Conservation (phyloP, 2,329 filamentous ascomycete genomes). For the Pyrenochaeta sp. region DNA sequence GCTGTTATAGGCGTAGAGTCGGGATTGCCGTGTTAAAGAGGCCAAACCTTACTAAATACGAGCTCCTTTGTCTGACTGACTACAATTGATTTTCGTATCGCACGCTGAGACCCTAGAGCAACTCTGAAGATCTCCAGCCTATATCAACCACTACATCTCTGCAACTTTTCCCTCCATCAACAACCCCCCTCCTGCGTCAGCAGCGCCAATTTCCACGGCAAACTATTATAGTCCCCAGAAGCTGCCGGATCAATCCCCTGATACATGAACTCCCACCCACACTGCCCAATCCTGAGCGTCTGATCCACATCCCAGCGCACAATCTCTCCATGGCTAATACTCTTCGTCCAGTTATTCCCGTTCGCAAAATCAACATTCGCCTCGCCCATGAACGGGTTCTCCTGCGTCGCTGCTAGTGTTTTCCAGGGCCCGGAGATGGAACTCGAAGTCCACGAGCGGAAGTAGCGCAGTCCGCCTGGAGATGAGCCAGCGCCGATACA, state of each 20-base stretch:
- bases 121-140: not conserved
- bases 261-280: slow-evolving; percentile 49
- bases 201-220: slow-evolving; percentile 51
- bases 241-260: slow-evolving; percentile 50
- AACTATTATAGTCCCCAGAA: slow-evolving; percentile 43
- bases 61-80: too few species aligned
- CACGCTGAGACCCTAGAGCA: not conserved
- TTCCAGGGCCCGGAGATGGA: slow-evolving; percentile 47
- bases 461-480: slow-evolving; percentile 44
- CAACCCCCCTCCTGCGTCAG: slow-evolving; percentile 31
- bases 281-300: slow-evolving; percentile 47
- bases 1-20: too few species aligned
- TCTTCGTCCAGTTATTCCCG: slow-evolving; percentile 49
- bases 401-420: slow-evolving; percentile 46
- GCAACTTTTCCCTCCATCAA: not conserved
- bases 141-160: too few species aligned
- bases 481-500: slow-evolving; percentile 43
- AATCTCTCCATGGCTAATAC: slow-evolving; percentile 49
- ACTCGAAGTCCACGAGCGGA: slow-evolving; percentile 51
- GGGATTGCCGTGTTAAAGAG: too few species aligned
- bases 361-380: slow-evolving; percentile 48
- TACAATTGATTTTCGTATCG: not conserved
- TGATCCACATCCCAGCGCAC: slow-evolving; percentile 50
- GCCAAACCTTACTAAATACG: too few species aligned
- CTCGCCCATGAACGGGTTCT: slow-evolving; percentile 50